Conservation (phyloP, 1,284 basidiomycete species). For the Ustilago nuda region DNA sequence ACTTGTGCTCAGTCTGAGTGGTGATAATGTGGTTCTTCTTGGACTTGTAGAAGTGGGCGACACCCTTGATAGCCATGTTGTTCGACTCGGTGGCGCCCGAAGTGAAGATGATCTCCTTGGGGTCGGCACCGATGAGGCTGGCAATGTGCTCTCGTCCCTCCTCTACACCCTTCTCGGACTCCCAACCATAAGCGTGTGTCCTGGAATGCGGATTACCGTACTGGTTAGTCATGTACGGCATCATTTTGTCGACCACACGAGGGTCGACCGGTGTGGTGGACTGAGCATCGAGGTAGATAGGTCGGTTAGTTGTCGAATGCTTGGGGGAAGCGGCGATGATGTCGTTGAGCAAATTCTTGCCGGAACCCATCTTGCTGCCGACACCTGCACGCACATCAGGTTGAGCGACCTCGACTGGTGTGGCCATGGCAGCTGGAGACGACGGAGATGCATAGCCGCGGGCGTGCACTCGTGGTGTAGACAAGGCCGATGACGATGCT, state of each 20-base stretch:
- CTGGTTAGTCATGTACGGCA: constrained; percentile 94
- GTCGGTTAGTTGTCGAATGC: constrained; percentile 55
- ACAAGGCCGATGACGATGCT: constrained; percentile 14
- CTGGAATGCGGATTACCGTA: constrained; percentile 98
- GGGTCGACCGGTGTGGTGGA: constrained; percentile 97
- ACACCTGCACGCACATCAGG: constrained; percentile 50
- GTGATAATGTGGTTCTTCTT: constrained; percentile 74
- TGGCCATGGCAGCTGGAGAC: constrained; percentile 58
- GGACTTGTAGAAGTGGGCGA: constrained; percentile 80
- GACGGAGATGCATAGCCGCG: constrained; percentile 55
- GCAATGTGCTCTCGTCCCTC: constrained; percentile 91
- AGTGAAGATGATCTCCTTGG: constrained; percentile 97
- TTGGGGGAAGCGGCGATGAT: constrained; percentile 44
- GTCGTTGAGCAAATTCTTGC: constrained; percentile 49
- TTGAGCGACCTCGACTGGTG: constrained; percentile 59
- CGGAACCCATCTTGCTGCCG: constrained; percentile 52
- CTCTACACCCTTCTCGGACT: constrained; percentile 94
- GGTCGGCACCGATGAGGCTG: constrained; percentile 88
- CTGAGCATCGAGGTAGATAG: constrained; percentile 69
- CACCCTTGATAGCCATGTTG: constrained; percentile 97
- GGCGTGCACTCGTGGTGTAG: constrained; percentile 12
- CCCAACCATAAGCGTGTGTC: constrained; percentile 99
- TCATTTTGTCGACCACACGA: constrained; percentile 95
- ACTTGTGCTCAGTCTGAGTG: constrained; percentile 87
- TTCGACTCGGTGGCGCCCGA: constrained; percentile 98